Conservation (phyloP, 2,329 filamentous ascomycete species). For the Chrysoporthe deuterocubensis region DNA sequence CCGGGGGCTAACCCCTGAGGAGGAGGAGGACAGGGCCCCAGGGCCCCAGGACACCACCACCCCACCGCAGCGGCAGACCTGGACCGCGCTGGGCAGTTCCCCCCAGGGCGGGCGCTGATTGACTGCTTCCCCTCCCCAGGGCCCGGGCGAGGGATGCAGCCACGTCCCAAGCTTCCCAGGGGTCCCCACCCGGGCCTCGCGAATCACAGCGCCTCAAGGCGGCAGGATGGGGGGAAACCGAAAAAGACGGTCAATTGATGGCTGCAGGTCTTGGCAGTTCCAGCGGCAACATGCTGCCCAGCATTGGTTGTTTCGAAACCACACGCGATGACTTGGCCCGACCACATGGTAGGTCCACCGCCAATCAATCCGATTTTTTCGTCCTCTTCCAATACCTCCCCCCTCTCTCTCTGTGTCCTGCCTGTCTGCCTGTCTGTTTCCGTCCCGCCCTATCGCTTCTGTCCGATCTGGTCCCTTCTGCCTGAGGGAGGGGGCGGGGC, state of each 20-base stretch:
- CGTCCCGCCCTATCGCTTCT: neutral
- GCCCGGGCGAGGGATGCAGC: slow-evolving; percentile 3
- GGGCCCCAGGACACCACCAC: too few species aligned
- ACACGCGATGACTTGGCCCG: neutral
- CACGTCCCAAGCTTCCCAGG: neutral
- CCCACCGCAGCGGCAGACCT: neutral
- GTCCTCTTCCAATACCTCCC: neutral
- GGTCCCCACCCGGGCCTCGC: neutral
- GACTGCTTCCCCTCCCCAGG: neutral
- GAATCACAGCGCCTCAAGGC: neutral
- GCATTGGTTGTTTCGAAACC: slow-evolving; percentile 16
- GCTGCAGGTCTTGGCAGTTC: slow-evolving; percentile 3
- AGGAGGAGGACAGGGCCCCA: neutral
- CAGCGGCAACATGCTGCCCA: slow-evolving; percentile 9
- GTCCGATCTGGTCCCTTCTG: too few species aligned
- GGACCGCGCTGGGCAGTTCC: neutral
- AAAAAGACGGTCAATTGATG: slow-evolving; percentile 9
- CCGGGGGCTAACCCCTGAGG: neutral
- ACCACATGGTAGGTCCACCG: neutral
- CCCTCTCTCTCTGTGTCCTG: neutral
- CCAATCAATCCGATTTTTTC: neutral
- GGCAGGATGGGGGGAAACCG: neutral
- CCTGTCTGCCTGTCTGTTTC: neutral
- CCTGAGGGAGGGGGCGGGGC: too few species aligned
- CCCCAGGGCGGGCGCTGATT: neutral